Base-by-base conservation (phyloP, 177 flowering plant species). In the Tripterygium wilfordii region DNA sequence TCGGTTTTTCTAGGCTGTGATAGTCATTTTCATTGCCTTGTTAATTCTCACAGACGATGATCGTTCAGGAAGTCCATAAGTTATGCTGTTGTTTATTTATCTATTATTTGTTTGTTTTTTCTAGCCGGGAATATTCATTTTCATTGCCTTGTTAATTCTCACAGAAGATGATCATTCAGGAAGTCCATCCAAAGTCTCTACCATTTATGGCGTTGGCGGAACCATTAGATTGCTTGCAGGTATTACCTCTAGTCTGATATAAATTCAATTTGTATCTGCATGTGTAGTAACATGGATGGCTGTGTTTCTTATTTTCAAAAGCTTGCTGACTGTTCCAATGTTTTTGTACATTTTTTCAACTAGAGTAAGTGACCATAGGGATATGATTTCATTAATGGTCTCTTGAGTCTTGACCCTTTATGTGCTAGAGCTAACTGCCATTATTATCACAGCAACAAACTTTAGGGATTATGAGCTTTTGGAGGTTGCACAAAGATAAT, bases 191-290 rank as follows among this genome's bases (percentile, higher is more conserved):
- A 83, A 76, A 59, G 64, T 64, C 56, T 71, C 79, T 45, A 76
- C 67, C 13, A 72, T 92, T 39, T 88, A 70, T 73, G 98, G 98
- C 1, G 80, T 92, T 18, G 91, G 58, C 40, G 96, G 98, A 64
- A 85, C 94, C 33, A 88, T 92, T 53, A 74, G 88, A 67, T 58
- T 88, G 58, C 80, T 92, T 9, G 84, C 89, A 64, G 98, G 98
- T 88, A 78, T 5, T 24, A 22, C 4, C 23, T 51, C 14, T 36
- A n/a, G 21, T n/a, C 7, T 1, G 18, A 18, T 3, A 5, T 3
- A 32, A 12, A 7, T 31, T 16, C 14, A 24, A 14, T 33, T n/a
- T 17, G 26, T 10, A 14, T 15, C 14, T 10, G 15, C 12, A 1
- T 9, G 2, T 40, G 20, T 22, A 2, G 27, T 12, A 4, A 15